A percentile compares a stretch with the other conserved stretches of the same genome.
Evolutionary conservation across 768 basidiomycete species (phyloP).

Genomic region (Exidia glandulosa): DNA sequence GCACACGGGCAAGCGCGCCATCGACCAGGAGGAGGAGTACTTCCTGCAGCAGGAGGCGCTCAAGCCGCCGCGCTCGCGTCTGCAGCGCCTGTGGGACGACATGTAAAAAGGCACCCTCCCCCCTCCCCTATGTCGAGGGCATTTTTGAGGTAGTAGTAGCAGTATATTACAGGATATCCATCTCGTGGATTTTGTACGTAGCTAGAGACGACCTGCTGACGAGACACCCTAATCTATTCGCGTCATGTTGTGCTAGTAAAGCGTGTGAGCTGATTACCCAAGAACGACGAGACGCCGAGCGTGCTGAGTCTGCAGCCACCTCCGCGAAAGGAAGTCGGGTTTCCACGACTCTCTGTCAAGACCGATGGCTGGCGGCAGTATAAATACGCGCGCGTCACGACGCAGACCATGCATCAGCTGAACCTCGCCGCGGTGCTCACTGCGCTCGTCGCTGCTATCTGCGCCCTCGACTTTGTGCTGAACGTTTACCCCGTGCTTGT

Average conservation of each 20-base stretch:
- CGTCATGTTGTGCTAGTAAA: too few relatives aligned
- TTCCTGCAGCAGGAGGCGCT: slow-evolving; percentile 33
- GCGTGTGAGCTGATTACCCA: too few relatives aligned
- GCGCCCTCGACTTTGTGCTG: not conserved
- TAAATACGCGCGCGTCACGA: not conserved
- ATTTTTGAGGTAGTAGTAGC: too few relatives aligned
- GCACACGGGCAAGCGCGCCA: slow-evolving; percentile 42
- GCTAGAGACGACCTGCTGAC: too few relatives aligned
- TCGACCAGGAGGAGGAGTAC: slow-evolving; percentile 52
- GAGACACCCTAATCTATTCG: too few relatives aligned
- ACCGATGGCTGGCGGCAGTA: not conserved
- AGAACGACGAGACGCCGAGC: too few relatives aligned
- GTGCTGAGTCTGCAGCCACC: too few relatives aligned
- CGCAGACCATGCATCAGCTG: not conserved
- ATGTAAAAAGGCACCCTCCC: slow-evolving; percentile 2
- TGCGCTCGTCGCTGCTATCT: not conserved
- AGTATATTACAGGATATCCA: too few relatives aligned
- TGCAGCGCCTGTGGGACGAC: slow-evolving; percentile 10
- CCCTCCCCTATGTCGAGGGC: too few relatives aligned
- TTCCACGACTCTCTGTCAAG: too few relatives aligned
- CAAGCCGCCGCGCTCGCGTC: slow-evolving; percentile 7
- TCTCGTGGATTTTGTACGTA: too few relatives aligned
- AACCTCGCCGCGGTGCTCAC: not conserved
- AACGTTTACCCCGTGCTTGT: not conserved
- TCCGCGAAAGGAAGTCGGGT: too few relatives aligned